Evolutionary conservation across 768 basidiomycete genomes (phyloP), one percentile per base, ranked within the genome.

Genomic region (Serendipita sp.): DNA sequence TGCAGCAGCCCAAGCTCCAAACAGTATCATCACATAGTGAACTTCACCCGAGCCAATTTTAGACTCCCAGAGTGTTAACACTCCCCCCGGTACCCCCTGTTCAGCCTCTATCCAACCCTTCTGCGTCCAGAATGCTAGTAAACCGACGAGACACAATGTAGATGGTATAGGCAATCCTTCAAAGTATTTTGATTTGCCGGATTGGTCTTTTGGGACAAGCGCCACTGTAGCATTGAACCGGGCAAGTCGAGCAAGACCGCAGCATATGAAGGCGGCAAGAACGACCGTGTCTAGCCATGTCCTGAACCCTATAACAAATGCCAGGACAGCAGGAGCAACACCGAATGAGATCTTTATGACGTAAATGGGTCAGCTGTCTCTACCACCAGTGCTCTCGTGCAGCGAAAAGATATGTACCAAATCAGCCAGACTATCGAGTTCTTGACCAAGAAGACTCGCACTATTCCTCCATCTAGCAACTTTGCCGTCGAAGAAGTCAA

Each of bases 201-300:
- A 80, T 4, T 74, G 75, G 72, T 93, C 89, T 74, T 93, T 94
- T 1, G 95, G 95, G 30, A 96, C 80, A 47, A 92, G 78, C 2
- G 96, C 96, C 65, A 96, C 95, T 0, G 96, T 99, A 7, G 95
- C 96, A 74, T 99, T 99, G 81, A 97, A 99, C 46, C 96, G 86
- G 8, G 96, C 96, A 38, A 99, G 86, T 60, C 96, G 87, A 18
- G 96, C 96, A 63, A 99, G 83, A 41, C 96, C 96, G 76, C 88
- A 91, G 72, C 95, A 97, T 69, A 96, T 92, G 74, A 97, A 99
- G 63, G 83, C 82, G 13, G 93, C 85, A 51, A 99, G 80, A 66
- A 85, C 77, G 68, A 94, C 80, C 1, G 88, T 89, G 77, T 99
- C 96, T 66, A 96, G 83, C 67, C 88, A 86, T 10, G 92, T 95